phyloP scores from a whole-genome alignment of 2,329 filamentous ascomycete species.

The Cytospora piceicola region DNA sequence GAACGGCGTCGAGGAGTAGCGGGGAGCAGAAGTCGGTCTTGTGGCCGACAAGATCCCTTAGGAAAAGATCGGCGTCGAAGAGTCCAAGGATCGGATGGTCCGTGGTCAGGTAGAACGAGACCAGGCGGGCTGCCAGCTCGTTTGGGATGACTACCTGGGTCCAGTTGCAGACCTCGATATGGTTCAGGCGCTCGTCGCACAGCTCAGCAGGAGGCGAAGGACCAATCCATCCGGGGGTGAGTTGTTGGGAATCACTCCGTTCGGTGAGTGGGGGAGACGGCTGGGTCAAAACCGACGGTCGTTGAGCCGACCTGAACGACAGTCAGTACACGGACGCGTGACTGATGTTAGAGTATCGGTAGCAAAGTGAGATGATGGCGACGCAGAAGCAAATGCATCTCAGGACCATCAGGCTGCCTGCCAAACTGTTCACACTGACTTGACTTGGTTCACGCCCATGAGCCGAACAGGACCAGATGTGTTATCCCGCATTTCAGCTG shows the following conservation, averaged over 20 bases:
- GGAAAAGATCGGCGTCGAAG: slow-evolving; percentile 33
- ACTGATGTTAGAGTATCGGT: background rate
- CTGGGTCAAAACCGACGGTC: background rate
- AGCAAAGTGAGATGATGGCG: background rate
- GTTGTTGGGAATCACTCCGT: background rate
- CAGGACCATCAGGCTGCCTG: background rate
- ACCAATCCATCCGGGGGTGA: background rate
- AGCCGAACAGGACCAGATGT: background rate
- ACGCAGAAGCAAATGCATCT: background rate
- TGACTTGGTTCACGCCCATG: background rate
- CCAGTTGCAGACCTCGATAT: slow-evolving; percentile 28
- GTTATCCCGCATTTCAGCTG: background rate
- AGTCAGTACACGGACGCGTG: background rate
- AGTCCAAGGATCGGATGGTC: slow-evolving; percentile 31
- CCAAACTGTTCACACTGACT: background rate
- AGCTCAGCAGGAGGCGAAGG: background rate
- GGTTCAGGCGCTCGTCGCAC: slow-evolving; percentile 26
- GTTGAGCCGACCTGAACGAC: background rate
- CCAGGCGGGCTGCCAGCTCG: slow-evolving; percentile 24
- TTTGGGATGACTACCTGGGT: slow-evolving; percentile 25
- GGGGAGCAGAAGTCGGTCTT: slow-evolving; percentile 32
- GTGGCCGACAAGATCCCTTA: slow-evolving; percentile 30
- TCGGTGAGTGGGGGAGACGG: background rate
- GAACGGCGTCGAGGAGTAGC: slow-evolving; percentile 29
- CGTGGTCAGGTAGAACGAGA: slow-evolving; percentile 29